A percentile compares a stretch with the other conserved stretches of the same genome.
Conservation (phyloP, 768 basidiomycete species). For the Russula sp. region DNA sequence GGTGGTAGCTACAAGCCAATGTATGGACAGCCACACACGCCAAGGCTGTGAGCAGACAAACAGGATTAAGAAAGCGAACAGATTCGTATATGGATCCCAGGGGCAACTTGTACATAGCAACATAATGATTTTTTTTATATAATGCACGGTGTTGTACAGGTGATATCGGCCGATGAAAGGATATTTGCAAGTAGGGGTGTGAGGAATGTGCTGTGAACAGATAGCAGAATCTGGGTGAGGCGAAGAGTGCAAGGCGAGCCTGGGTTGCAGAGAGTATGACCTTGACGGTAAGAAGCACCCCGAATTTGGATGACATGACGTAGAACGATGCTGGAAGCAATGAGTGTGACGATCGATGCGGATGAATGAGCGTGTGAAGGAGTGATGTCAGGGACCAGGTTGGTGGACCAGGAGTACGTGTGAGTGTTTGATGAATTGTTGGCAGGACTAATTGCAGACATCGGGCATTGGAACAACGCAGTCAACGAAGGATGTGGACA, state of each 20-base stretch:
- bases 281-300: constrained; percentile 2
- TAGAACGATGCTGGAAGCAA: constrained; percentile 16
- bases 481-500: constrained; percentile 1
- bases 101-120: constrained; percentile 23
- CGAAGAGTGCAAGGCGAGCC: constrained; percentile 1
- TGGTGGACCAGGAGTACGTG: constrained; percentile 7
- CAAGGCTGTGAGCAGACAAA: constrained; percentile 6
- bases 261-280: background rate
- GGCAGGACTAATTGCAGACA: background rate
- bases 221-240: constrained; percentile 12
- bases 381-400: constrained; percentile 13
- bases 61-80: background rate
- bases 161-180: constrained; percentile 21
- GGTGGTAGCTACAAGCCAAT: constrained; percentile 15
- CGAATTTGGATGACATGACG: constrained; percentile 18
- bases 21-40: constrained; percentile 23
- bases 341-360: constrained; percentile 21
- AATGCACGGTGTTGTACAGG: constrained; percentile 28
- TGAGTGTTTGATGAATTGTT: constrained; percentile 3
- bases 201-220: constrained; percentile 18
- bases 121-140: constrained; percentile 20
- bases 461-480: background rate
- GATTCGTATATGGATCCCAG: constrained; percentile 7
- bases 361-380: constrained; percentile 27
- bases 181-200: constrained; percentile 22